Evolutionary conservation across 2,329 filamentous ascomycete species (phyloP), one percentile per base, ranked within the genome.

Genomic region (Chaetomiaceae sp.): DNA sequence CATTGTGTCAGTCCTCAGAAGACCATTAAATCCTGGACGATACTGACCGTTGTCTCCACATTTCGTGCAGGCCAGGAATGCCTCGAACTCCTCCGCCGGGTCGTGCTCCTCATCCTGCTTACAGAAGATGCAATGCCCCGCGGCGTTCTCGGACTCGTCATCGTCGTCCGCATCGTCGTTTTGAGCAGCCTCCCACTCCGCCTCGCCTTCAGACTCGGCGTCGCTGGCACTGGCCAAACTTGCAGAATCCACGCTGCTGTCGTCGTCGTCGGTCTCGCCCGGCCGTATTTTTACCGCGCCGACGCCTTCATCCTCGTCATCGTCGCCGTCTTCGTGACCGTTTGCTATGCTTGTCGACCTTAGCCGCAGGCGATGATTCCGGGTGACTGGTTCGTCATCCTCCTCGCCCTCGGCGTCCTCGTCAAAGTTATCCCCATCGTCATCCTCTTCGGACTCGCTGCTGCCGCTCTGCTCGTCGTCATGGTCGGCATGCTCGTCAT

Each of bases 31-130:
- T 58, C 25, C 17, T 53, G 22, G 19, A 51, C 43, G 37, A 44
- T 50, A 82, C 88, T 71, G 76, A 95, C 91, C 85, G 71, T 90
- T 88, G 66, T 92, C 88, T 60, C 85, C 85, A 71, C 92, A 97
- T 59, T 83, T 78, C 56, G 76, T 77, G 70, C 92, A 96, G 48
- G 84, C 75, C 56, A 96, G 75, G 68, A 87, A 90, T 54, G 85
- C 77, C 69, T 94, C 90, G 64, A 86, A 94, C 59, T 91, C 88
- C 60, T 89, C 87, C 59, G 81, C 84, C 1, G 89, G 88, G 63
- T 92, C 89, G 59, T 92, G 79, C 51, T 94, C 88, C 71, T 95
- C 89, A 60, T 88, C 85, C 67, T 89, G 80, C 53, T 84, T 84
- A 72, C 91, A 96, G 65, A 92, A 95, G 60, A 90, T 87, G 72